Evolutionary conservation across 2,329 filamentous ascomycete species (phyloP).

Genomic region (Colletotrichum navitas): DNA sequence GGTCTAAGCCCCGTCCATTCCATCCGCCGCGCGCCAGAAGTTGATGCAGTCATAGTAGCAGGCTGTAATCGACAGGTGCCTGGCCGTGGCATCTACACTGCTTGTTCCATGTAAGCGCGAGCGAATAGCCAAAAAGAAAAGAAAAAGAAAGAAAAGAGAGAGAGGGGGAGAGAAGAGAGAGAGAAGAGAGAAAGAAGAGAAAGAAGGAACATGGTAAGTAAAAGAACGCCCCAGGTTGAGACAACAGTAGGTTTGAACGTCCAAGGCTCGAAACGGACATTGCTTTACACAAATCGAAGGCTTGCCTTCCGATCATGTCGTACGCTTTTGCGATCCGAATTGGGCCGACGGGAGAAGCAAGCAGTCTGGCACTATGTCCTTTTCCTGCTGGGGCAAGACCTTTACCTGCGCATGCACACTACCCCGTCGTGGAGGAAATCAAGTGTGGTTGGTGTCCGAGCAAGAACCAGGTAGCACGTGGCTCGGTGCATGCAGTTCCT

Average conservation of each 20-base stretch:
- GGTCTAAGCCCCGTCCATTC: background rate
- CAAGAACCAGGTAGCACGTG: background rate
- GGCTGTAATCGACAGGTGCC: background rate
- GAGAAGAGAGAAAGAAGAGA: no score
- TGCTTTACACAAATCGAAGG: background rate
- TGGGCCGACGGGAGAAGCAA: slow-evolving; percentile 4
- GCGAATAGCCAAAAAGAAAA: background rate
- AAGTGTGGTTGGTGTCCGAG: no score
- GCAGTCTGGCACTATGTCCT: background rate
- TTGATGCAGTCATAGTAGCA: background rate
- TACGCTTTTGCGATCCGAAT: background rate
- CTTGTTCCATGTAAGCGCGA: background rate
- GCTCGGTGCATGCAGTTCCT: slow-evolving; percentile 16
- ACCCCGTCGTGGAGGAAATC: background rate
- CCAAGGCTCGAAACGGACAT: background rate
- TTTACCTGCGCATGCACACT: background rate
- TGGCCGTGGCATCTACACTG: background rate
- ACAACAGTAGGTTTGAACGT: background rate
- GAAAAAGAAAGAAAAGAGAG: background rate
- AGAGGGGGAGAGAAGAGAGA: no score
- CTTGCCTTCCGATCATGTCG: background rate
- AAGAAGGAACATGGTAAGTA: no score
- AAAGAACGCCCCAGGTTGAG: background rate
- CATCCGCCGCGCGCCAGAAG: background rate
- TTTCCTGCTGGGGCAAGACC: background rate